Percentiles rank a stretch among this genome's conserved stretches.
These are phyloP conservation scores for Narthecium ossifragum DNA, from an alignment of 106 monocot species.

Conservation along the genomic window DNA sequence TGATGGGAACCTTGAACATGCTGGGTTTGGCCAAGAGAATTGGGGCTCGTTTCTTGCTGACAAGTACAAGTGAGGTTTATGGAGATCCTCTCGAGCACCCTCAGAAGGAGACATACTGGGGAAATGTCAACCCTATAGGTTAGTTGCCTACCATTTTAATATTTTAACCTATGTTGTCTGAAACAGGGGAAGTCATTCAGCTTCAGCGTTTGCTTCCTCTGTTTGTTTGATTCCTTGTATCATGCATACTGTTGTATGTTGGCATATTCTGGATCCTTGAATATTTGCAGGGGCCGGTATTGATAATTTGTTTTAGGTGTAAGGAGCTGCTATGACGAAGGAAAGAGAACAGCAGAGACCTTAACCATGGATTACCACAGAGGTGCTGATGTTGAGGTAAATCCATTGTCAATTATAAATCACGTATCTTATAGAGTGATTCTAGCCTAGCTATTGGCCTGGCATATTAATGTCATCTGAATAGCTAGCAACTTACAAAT, in stretches of 20 bases:
- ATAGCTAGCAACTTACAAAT: no score
- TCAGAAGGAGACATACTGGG: constrained; percentile 95
- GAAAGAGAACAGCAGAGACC: constrained; percentile 92
- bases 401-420: no score
- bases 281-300: not conserved
- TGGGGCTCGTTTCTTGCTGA: constrained; percentile 86
- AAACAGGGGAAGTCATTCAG: no score
- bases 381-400: constrained; percentile 83
- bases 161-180: no score
- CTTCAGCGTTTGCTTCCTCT: no score
- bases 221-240: not conserved
- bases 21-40: constrained; percentile 92
- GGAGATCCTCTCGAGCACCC: constrained; percentile 96
- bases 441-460: no score
- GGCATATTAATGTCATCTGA: no score
- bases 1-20: constrained; percentile 97
- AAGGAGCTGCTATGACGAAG: constrained; percentile 96
- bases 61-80: constrained; percentile 95
- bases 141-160: not conserved
- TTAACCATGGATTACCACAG: constrained; percentile 97
- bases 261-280: not conserved
- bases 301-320: constrained; percentile 39
- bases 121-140: constrained; percentile 96
- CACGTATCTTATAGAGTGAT: no score
- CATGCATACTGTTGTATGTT: not conserved